Evolutionary conservation across 768 basidiomycete genomes (phyloP).

Genomic region (Naganishia onofrii): DNA sequence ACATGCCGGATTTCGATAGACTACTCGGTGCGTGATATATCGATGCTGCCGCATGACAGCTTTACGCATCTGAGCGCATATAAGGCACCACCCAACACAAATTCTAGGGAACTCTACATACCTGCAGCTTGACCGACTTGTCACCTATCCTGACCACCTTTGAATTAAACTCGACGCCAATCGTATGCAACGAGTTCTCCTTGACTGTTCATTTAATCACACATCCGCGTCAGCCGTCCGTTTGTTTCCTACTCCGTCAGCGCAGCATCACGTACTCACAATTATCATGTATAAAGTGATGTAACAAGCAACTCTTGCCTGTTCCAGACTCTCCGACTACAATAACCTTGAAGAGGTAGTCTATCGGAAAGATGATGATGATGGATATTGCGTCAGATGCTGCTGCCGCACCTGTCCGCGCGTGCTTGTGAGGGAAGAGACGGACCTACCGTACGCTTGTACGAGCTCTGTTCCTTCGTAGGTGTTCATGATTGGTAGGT

Average conservation of each 20-base stretch:
- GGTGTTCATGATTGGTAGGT: not conserved
- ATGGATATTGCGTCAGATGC: not conserved
- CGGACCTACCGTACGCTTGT: constrained; percentile 79
- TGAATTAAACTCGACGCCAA: constrained; percentile 97
- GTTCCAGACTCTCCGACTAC: constrained; percentile 97
- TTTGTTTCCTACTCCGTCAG: no score
- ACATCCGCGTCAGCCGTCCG: not conserved
- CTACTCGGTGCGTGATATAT: no score
- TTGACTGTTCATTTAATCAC: constrained; percentile 65
- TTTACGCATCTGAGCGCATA: no score
- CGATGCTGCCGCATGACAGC: not conserved
- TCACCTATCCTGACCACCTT: constrained; percentile 88
- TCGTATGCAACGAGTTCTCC: constrained; percentile 94
- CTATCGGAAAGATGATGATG: constrained; percentile 56
- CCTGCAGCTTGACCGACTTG: constrained; percentile 93
- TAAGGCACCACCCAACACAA: not conserved
- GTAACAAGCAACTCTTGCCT: constrained; percentile 93
- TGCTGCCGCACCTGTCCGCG: no score
- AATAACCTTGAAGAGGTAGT: constrained; percentile 98
- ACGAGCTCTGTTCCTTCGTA: constrained; percentile 81
- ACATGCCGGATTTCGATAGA: no score
- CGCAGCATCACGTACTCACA: no score
- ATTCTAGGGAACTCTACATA: constrained; percentile 49
- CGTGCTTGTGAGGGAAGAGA: not conserved
- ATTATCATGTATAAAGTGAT: constrained; percentile 92